Conservation (phyloP, 2,329 filamentous ascomycete species). For the Anthostomella pinea region DNA sequence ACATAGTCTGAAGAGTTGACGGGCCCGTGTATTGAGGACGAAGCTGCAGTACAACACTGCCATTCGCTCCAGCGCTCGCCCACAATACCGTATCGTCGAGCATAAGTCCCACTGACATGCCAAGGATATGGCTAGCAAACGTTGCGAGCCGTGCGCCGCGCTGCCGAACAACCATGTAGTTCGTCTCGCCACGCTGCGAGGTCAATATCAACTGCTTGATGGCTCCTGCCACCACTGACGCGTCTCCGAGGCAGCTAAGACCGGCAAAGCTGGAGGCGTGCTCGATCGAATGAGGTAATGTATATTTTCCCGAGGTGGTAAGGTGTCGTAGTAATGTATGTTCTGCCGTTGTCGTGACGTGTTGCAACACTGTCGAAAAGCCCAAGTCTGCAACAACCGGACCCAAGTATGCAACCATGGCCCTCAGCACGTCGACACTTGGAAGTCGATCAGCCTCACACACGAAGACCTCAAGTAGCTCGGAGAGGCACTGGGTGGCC, state of each 20-base stretch:
- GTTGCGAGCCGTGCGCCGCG: conserved; percentile 1
- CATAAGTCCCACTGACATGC: neutral
- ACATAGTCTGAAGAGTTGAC: neutral
- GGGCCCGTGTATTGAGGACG: neutral
- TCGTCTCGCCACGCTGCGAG: neutral
- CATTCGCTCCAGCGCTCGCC: neutral
- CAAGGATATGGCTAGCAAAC: conserved; percentile 5
- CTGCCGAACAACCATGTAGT: neutral
- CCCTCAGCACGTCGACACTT: neutral
- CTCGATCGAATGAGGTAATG: neutral
- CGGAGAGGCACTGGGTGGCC: neutral
- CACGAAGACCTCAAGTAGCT: neutral
- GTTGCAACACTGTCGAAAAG: neutral
- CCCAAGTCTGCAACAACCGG: conserved; percentile 1
- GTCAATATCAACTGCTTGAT: conserved; percentile 1
- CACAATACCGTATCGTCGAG: neutral
- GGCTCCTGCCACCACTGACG: neutral
- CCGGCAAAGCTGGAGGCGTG: neutral
- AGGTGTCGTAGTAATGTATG: neutral
- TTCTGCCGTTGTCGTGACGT: neutral
- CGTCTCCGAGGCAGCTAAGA: neutral
- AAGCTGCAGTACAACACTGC: neutral
- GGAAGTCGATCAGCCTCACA: conserved; percentile 1
- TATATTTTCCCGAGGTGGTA: neutral
- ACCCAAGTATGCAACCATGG: neutral